Base-by-base conservation (phyloP, 129 eudicot species). In the Deinandra increscens region DNA sequence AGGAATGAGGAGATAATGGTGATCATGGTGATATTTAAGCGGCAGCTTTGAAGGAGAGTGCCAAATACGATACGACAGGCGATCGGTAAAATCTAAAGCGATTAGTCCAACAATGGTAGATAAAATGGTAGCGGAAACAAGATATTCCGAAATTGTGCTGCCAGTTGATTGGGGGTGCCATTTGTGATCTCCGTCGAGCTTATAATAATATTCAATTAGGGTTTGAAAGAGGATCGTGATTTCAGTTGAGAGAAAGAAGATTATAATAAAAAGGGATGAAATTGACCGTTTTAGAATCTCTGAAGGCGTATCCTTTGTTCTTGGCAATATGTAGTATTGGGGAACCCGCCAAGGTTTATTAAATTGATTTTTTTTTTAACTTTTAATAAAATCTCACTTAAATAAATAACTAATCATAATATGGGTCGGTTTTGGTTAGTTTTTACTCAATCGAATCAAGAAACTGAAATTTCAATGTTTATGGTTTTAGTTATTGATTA, bases 141-240 rank as follows among this genome's bases (percentile, higher is more conserved):
- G 36, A 78, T 78, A 78, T 78, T 78, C 81, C 58, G 2, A 13
- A 31, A 53, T 61, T n/a, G 15, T 49, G 44, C 80, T 22, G 68
- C 43, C 65, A 20, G 11, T 74, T 29, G 49, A 66, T 55, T 51
- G 23, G 26, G 4, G n/a, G 20, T 43, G 76, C 76, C 76, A 77
- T 69, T 77, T 77, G 81, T 69, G 66, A 69, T 69, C 81, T 77
- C 81, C 81, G 81, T 61, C 81, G n/a, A 64, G 39, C 15, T 4
- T 41, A 12, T 22, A 22, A 12, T 22, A 22, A 19, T 64, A 42
- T 64, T 19, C 9, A 34, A 67, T 66, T 66, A 68, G 69, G 74
- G 80, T 45, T 75, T 18, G 61, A 59, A 44, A 56, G 20, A 34
- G 33, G 54, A 17, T 38, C 18, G 14, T 10, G 15, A 23, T 59